Conservation (phyloP, 2,329 filamentous ascomycete species). For the Pseudogymnoascus sp. region DNA sequence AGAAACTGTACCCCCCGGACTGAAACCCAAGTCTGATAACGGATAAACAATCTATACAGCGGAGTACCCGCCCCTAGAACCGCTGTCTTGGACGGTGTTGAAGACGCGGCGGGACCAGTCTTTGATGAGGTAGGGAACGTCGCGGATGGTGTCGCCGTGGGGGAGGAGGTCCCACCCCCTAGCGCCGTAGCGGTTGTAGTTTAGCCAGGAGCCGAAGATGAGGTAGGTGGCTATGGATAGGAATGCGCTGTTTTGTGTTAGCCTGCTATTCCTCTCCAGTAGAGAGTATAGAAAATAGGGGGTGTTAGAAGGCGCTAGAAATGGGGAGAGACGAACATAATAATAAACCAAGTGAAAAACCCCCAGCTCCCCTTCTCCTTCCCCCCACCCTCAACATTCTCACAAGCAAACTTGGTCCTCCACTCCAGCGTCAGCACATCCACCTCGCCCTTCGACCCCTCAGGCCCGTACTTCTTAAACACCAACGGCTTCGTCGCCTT, state of each 20-base stretch:
- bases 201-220: conserved; percentile 97
- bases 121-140: conserved; percentile 84
- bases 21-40: not conserved
- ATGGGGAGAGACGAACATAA: conserved; percentile 48
- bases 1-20: not conserved
- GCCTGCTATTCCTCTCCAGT: not conserved
- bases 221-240: conserved; percentile 79
- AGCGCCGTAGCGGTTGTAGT: conserved; percentile 94
- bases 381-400: conserved; percentile 39
- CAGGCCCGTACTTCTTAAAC: conserved; percentile 63
- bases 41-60: conserved; percentile 54
- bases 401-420: conserved; percentile 82
- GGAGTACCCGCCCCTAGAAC: conserved; percentile 84
- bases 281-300: not conserved
- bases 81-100: conserved; percentile 75
- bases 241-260: conserved; percentile 59
- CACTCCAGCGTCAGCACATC: conserved; percentile 70
- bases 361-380: conserved; percentile 62
- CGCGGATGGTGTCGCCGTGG: conserved; percentile 84
- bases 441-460: conserved; percentile 46
- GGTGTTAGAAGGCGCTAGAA: too few species aligned
- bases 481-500: conserved; percentile 39
- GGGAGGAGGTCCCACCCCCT: conserved; percentile 91
- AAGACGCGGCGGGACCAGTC: conserved; percentile 76
- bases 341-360: conserved; percentile 94